A percentile compares a stretch with the other conserved stretches of the same genome.
These are phyloP conservation scores for Pichia sp. DNA, from an alignment of 1,139 yeast species.

Conservation along the genomic window DNA sequence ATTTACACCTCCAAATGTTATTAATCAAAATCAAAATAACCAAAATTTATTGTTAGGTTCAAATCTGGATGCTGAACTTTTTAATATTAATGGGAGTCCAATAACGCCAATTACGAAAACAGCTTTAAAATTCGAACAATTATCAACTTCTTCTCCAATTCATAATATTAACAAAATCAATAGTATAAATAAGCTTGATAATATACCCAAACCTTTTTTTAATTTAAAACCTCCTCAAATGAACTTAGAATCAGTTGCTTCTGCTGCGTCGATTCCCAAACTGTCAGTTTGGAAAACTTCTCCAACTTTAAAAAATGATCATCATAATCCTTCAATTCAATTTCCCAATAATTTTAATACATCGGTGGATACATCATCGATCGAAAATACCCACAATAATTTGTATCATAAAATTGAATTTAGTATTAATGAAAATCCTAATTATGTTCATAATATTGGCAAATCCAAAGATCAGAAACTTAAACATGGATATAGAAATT, in stretches of 20 bases:
- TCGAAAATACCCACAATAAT: too few species aligned
- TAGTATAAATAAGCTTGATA: too few species aligned
- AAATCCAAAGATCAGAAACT: neutral
- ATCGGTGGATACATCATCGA: too few species aligned
- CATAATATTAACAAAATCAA: too few species aligned
- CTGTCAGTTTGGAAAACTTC: slow-evolving; percentile 6
- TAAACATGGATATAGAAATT: neutral
- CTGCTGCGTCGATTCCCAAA: neutral
- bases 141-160: slow-evolving; percentile 5
- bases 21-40: neutral
- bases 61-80: too few species aligned
- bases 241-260: neutral
- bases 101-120: slow-evolving; percentile 13
- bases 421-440: too few species aligned
- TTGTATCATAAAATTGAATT: too few species aligned
- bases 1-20: slow-evolving; percentile 2
- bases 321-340: neutral
- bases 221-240: neutral
- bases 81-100: slow-evolving; percentile 1
- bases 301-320: neutral
- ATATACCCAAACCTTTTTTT: too few species aligned
- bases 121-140: slow-evolving; percentile 6
- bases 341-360: too few species aligned
- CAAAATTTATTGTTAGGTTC: neutral
- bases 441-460: too few species aligned